These are phyloP conservation scores for Solanum gracilifrons DNA, from an alignment of 257 asterid species.

Conservation along the genomic window DNA sequence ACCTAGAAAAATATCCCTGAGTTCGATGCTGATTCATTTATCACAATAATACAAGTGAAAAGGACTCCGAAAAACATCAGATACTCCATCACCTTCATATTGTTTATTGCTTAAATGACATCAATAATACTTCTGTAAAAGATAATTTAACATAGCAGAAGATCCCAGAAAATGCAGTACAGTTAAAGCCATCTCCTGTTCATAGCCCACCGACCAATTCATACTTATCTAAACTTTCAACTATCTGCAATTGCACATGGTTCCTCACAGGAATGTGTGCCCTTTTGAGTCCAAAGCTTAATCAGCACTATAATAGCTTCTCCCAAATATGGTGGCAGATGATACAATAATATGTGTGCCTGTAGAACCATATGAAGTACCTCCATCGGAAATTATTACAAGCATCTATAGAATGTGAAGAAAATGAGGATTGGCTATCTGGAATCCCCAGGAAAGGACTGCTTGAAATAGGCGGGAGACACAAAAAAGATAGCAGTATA, in stretches of 20 bases:
- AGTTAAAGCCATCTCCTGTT: neutral
- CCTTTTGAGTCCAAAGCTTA: neutral
- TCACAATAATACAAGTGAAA: neutral
- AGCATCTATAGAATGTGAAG: neutral
- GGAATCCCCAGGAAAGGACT: neutral
- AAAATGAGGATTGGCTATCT: neutral
- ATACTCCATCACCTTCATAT: neutral
- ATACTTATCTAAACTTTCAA: neutral
- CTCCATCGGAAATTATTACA: neutral
- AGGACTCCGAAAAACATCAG: neutral
- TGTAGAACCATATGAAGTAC: neutral
- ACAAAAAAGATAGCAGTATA: neutral
- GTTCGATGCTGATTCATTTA: neutral
- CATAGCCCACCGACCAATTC: neutral
- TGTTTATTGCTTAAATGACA: neutral
- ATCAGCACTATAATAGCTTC: neutral
- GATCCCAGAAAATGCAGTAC: neutral
- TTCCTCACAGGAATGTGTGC: neutral
- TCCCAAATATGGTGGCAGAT: neutral
- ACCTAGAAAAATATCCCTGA: neutral
- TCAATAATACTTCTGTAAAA: neutral
- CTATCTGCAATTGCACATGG: neutral
- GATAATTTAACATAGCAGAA: neutral
- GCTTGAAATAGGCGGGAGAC: neutral
- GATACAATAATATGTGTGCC: neutral